Evolutionary conservation across 768 basidiomycete species (phyloP).

Genomic region (Roridomyces roridus): DNA sequence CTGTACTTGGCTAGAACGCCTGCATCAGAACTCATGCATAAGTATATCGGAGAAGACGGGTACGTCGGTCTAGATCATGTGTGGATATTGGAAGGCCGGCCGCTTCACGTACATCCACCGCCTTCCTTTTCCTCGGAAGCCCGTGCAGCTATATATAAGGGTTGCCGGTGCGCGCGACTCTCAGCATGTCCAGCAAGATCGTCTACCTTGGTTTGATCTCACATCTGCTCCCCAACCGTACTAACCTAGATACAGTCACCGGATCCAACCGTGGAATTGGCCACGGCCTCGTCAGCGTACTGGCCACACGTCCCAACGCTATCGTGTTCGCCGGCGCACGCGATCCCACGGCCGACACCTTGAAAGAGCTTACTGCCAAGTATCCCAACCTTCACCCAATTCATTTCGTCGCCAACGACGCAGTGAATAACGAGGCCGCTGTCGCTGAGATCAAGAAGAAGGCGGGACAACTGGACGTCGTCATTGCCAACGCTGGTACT

Average conservation of each 20-base stretch:
- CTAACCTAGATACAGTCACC: background rate
- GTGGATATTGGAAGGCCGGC: too few species aligned
- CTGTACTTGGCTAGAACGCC: too few species aligned
- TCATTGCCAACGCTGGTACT: constrained; percentile 3
- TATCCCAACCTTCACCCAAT: background rate
- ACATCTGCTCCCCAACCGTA: too few species aligned
- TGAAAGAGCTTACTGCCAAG: background rate
- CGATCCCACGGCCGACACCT: background rate
- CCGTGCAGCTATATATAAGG: too few species aligned
- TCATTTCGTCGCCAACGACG: background rate
- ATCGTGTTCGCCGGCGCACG: background rate
- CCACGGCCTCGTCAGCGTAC: background rate
- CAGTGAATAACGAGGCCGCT: background rate
- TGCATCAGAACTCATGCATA: too few species aligned
- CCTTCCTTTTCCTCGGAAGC: too few species aligned
- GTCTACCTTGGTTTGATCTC: too few species aligned
- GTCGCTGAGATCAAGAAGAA: background rate
- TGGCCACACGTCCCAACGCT: background rate
- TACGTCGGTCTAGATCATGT: too few species aligned
- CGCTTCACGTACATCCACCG: too few species aligned
- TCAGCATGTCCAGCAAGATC: too few species aligned
- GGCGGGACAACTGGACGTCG: background rate
- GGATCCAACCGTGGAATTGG: background rate
- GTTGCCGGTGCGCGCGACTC: too few species aligned
- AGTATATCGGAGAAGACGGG: too few species aligned